These are phyloP conservation scores for Mortierella claussenii DNA, from an alignment of 192 early-diverging fungal genomes.

Conservation along the genomic window DNA sequence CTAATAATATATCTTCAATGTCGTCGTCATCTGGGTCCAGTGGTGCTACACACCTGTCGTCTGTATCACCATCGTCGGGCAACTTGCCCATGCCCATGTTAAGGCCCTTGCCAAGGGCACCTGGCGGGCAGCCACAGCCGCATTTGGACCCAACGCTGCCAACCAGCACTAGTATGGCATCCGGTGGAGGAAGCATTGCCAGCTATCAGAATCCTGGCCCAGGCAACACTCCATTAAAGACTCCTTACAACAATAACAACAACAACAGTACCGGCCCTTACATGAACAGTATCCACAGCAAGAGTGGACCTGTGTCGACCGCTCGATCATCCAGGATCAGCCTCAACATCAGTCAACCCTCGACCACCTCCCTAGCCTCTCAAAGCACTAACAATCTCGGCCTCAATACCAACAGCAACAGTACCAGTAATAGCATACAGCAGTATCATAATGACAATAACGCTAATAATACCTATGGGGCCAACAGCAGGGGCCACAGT, in stretches of 20 bases:
- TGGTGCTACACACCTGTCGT: too few relatives aligned
- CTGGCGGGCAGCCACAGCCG: constrained; percentile 7
- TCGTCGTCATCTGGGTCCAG: not conserved
- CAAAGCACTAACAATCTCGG: not conserved
- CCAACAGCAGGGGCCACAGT: constrained; percentile 4
- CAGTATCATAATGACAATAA: not conserved
- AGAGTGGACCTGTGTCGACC: not conserved
- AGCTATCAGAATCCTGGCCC: constrained; percentile 1
- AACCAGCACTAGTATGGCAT: not conserved
- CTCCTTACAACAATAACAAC: too few relatives aligned
- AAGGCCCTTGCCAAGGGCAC: constrained; percentile 25
- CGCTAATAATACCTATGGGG: not conserved
- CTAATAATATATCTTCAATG: too few relatives aligned
- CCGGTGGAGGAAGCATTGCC: not conserved
- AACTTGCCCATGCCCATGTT: not conserved
- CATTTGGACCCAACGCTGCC: not conserved
- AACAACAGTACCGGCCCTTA: constrained; percentile 9
- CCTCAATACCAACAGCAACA: constrained; percentile 10
- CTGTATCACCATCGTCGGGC: not conserved
- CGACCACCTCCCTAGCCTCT: constrained; percentile 6
- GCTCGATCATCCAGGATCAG: constrained; percentile 10
- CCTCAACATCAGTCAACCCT: constrained; percentile 17
- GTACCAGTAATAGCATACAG: not conserved
- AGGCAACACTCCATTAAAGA: too few relatives aligned
- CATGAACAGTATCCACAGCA: not conserved